phyloP scores from a whole-genome alignment of 106 monocot species.

The Dioscorea alata region DNA sequence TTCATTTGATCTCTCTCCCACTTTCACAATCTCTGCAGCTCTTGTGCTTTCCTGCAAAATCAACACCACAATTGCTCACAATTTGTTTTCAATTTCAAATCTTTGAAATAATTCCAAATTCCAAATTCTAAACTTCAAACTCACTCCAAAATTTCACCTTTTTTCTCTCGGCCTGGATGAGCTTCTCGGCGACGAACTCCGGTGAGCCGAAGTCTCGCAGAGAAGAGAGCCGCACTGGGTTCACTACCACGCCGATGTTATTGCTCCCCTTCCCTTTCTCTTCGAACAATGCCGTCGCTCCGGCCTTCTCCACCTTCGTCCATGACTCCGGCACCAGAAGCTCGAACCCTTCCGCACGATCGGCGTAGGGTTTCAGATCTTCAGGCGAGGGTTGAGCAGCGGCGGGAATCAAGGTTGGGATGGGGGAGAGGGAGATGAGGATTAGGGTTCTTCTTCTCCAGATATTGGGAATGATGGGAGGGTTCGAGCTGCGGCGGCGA shows the following conservation, averaged over 20 bases:
- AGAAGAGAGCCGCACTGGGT: slow-evolving; percentile 54
- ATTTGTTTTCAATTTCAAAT: too few species aligned
- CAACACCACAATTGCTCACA: too few species aligned
- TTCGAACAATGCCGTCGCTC: slow-evolving; percentile 78
- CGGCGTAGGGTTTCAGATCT: slow-evolving; percentile 38
- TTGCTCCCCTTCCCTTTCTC: slow-evolving; percentile 49
- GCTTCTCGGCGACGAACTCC: slow-evolving; percentile 88
- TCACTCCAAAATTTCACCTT: slow-evolving; percentile 31
- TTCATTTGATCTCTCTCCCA: slow-evolving; percentile 45
- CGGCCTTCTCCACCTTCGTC: slow-evolving; percentile 87
- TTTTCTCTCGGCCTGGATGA: slow-evolving; percentile 70
- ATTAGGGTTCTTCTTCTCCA: too few species aligned
- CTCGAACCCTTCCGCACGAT: slow-evolving; percentile 45
- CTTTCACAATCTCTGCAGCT: slow-evolving; percentile 38
- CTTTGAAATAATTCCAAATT: too few species aligned
- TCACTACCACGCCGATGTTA: slow-evolving; percentile 85
- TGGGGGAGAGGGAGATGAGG: too few species aligned
- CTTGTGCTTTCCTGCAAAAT: slow-evolving; percentile 87
- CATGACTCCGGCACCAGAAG: slow-evolving; percentile 48
- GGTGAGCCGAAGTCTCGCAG: slow-evolving; percentile 82
- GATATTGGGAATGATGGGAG: too few species aligned
- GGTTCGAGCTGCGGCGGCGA: too few species aligned
- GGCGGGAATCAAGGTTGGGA: too few species aligned
- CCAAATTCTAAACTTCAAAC: too few species aligned
- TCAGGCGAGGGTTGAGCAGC: too few species aligned